A percentile compares a stretch with the other conserved stretches of the same genome.
Evolutionary conservation across 768 basidiomycete genomes (phyloP).

Genomic region (Amyloporia xantha): DNA sequence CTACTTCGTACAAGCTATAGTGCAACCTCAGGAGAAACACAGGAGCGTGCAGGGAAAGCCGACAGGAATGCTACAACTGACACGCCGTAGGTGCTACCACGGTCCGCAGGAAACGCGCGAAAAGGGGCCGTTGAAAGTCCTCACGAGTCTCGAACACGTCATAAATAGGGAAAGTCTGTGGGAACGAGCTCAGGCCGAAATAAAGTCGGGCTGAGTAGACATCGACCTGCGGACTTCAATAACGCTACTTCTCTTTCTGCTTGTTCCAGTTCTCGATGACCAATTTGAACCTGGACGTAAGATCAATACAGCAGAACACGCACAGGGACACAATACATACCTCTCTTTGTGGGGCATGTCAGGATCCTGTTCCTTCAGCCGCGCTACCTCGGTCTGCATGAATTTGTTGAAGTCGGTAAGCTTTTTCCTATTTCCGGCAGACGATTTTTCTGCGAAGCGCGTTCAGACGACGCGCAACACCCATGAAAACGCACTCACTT

Average conservation of each 20-base stretch:
- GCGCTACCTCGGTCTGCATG: slow-evolving; percentile 73
- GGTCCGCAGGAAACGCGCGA: no score
- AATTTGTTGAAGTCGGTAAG: slow-evolving; percentile 75
- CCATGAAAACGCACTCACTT: slow-evolving; percentile 16
- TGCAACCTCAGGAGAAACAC: no score
- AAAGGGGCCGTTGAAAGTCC: no score
- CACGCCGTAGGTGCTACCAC: no score
- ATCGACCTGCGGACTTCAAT: no score
- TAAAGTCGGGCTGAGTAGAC: no score
- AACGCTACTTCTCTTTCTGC: slow-evolving; percentile 56
- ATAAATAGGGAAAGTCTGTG: no score
- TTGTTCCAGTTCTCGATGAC: slow-evolving; percentile 77
- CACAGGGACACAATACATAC: slow-evolving; percentile 30
- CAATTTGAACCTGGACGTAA: slow-evolving; percentile 40
- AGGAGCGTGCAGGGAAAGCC: no score
- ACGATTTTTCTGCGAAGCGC: slow-evolving; percentile 42
- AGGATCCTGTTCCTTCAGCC: slow-evolving; percentile 70
- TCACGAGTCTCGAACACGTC: no score
- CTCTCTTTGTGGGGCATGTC: slow-evolving; percentile 68
- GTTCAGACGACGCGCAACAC: neutral
- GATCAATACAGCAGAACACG: neutral
- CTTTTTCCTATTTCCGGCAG: slow-evolving; percentile 50
- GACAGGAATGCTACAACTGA: no score
- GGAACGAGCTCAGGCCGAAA: no score
- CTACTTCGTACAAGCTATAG: no score